Percentiles rank a stretch among this genome's conserved stretches.
These are phyloP conservation scores for Exserohilum turcica DNA, from an alignment of 2,329 filamentous ascomycete species.

Conservation along the genomic window DNA sequence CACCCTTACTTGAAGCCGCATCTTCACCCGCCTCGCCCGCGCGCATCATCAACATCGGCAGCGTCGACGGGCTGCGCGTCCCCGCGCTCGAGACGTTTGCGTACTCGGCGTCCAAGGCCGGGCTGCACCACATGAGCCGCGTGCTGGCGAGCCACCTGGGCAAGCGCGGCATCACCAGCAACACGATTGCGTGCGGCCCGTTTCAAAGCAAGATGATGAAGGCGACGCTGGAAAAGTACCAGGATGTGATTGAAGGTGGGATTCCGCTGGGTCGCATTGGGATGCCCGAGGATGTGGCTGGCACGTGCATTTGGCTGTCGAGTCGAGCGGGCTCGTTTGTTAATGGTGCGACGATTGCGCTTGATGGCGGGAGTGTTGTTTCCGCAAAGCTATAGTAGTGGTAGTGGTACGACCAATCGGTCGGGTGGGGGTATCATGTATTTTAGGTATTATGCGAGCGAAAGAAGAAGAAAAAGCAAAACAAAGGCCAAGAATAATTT, in stretches of 20 bases:
- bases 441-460: too few species aligned
- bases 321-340: constrained; percentile 65
- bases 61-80: constrained; percentile 66
- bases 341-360: constrained; percentile 51
- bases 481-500: too few species aligned
- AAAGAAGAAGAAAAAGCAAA: too few species aligned
- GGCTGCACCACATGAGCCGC: constrained; percentile 66
- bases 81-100: constrained; percentile 64
- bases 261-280: constrained; percentile 73
- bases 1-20: constrained; percentile 64
- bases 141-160: constrained; percentile 69
- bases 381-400: constrained; percentile 42
- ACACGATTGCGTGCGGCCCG: constrained; percentile 73
- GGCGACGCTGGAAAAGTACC: constrained; percentile 65
- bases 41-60: constrained; percentile 69
- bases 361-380: constrained; percentile 50
- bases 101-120: constrained; percentile 67
- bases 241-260: constrained; percentile 60
- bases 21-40: constrained; percentile 54
- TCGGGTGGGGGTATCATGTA: not conserved
- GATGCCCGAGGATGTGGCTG: constrained; percentile 70
- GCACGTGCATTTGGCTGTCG: constrained; percentile 71
- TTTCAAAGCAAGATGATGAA: constrained; percentile 77
- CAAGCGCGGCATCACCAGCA: constrained; percentile 65
- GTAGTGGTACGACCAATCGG: not conserved